Evolutionary conservation across 2,329 filamentous ascomycete genomes (phyloP).

Genomic region (Scytalidium sp.): DNA sequence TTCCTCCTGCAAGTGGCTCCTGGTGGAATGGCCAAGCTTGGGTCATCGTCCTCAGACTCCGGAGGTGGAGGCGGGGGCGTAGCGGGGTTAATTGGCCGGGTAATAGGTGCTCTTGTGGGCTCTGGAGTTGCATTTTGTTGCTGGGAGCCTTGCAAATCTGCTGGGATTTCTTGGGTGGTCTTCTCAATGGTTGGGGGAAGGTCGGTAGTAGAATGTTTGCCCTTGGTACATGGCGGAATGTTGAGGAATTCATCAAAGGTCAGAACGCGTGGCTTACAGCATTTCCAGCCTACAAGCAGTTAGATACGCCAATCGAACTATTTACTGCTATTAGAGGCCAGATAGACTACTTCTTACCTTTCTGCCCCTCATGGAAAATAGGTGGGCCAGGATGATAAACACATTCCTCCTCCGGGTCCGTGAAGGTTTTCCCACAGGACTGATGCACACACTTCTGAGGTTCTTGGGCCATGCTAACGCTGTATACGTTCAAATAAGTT

Average conservation of each 20-base stretch:
- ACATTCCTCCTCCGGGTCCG: conserved; percentile 79
- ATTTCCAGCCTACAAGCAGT: conserved; percentile 78
- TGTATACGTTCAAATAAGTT: not conserved
- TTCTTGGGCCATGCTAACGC: not conserved
- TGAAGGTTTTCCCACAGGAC: conserved; percentile 87
- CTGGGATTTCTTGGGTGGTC: conserved; percentile 42
- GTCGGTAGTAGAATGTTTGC: conserved; percentile 88
- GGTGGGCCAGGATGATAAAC: conserved; percentile 91
- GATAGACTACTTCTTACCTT: conserved; percentile 61
- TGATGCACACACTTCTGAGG: conserved; percentile 91
- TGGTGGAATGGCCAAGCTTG: conserved; percentile 66
- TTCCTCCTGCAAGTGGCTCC: conserved; percentile 75
- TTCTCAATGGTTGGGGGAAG: conserved; percentile 59
- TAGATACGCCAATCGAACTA: conserved; percentile 6
- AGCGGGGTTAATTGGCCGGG: conserved; percentile 38
- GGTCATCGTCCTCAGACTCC: conserved; percentile 87
- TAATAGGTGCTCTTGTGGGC: conserved; percentile 36
- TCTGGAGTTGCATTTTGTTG: conserved; percentile 44
- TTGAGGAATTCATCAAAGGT: conserved; percentile 97
- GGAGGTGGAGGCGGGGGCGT: conserved; percentile 58
- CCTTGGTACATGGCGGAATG: conserved; percentile 89
- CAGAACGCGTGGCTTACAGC: conserved; percentile 93
- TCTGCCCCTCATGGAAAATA: conserved; percentile 96
- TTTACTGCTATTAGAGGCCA: not conserved
- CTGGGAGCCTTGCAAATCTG: conserved; percentile 30